Evolutionary conservation across 169 alveolate genomes (phyloP), one percentile per base, ranked within the genome.

Genomic region (Cryptosporidium meleagridis): DNA sequence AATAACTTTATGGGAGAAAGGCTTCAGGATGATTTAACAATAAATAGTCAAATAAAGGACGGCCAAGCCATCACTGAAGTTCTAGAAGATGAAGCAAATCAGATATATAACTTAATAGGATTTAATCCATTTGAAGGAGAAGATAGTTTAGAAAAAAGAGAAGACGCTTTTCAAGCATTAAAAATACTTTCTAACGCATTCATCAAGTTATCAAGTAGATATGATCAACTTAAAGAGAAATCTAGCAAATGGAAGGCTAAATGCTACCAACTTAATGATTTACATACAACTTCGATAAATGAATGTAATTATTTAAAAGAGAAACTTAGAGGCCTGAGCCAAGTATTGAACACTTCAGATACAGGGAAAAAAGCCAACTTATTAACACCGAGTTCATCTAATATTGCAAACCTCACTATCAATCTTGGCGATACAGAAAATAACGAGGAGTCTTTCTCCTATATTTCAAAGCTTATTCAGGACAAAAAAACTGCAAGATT

Each of bases 81-180:
- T 41, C 14, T 41, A 12, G 48, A 41, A 41, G 71, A 53, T 37
- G 86, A 75, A 18, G 26, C 39, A n/a, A 75, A 31, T 29, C 86
- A 58, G 35, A n/a, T 75, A n/a, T 75, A 58, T 9, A 55, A 14
- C n/a, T 41, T 75, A 35, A 58, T 75, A 37, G 86, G 86, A 35
- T 75, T 75, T 12, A 75, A 75, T 59, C 86, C 86, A 31, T 59
- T 75, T 59, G 86, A 75, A 21, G 73, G 52, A 1, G 84, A 41
- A 1, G 84, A 70, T 21, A 39, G 37, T 44, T 18, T 23, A 44
- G 39, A 58, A 37, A 75, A 41, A n/a, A 55, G 21, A 26, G 58
- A 53, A 12, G 86, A 75, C 33, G n/a, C 58, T 9, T 39, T 75
- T 33, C 51, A 53, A 21, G 70, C 86, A n/a, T 21, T 75, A n/a